Conservation (phyloP, 768 basidiomycete genomes). For the Mycena olivaceomarginata region DNA sequence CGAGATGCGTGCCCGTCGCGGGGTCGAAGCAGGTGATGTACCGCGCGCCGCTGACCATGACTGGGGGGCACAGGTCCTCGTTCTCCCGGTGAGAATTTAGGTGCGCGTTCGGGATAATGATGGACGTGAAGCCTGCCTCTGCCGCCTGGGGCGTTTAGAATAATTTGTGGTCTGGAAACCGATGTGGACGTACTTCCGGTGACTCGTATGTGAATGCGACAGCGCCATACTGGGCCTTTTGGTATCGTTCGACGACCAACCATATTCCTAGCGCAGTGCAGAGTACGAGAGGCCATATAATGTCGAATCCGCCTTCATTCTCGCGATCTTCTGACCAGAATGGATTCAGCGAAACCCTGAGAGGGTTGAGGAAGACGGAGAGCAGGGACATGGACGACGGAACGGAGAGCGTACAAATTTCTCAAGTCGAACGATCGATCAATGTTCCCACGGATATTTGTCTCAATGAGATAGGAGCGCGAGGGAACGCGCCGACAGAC, state of each 20-base stretch:
- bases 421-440: slow-evolving; percentile 31
- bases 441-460: not conserved
- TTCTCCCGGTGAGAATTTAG: slow-evolving; percentile 80
- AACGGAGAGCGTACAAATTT: not conserved
- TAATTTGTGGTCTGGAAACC: slow-evolving; percentile 11
- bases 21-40: slow-evolving; percentile 97
- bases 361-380: slow-evolving; percentile 54
- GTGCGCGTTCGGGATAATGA: slow-evolving; percentile 73
- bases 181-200: slow-evolving; percentile 71
- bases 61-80: slow-evolving; percentile 70
- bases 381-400: slow-evolving; percentile 34
- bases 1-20: slow-evolving; percentile 88
- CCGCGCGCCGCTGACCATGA: slow-evolving; percentile 66
- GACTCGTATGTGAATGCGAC: slow-evolving; percentile 76
- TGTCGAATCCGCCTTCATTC: slow-evolving; percentile 72
- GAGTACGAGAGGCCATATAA: slow-evolving; percentile 78
- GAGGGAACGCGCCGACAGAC: too few relatives aligned
- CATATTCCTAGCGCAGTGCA: slow-evolving; percentile 89
- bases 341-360: slow-evolving; percentile 69
- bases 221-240: slow-evolving; percentile 83
- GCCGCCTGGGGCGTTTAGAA: slow-evolving; percentile 64
- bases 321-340: slow-evolving; percentile 69
- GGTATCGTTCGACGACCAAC: slow-evolving; percentile 85
- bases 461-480: too few relatives aligned
- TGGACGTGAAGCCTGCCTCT: slow-evolving; percentile 74